Evolutionary conservation across 352 stramenopile genomes (phyloP), one percentile per base, ranked within the genome.

Genomic region (Globisporangium solare): DNA sequence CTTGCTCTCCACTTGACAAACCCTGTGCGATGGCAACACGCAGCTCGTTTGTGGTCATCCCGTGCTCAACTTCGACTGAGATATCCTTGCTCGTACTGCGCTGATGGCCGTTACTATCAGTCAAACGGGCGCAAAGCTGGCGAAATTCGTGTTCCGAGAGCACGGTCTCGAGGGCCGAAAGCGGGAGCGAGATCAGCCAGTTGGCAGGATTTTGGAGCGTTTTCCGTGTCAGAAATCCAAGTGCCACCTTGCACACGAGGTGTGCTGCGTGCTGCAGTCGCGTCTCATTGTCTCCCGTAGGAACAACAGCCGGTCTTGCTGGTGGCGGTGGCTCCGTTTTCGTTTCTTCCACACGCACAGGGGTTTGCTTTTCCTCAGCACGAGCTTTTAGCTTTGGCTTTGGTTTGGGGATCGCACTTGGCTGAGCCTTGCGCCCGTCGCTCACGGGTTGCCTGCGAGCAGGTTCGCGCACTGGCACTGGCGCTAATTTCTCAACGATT

Each of bases 21-120:
- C 51, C 59, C 17, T 70, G 60, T 17, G 83, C 78, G 31, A 92
- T 68, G 0, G 41, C 51, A 35, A 75, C 51, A 2, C 79, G 74
- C 14, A 92, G 61, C 37, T 75, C 66, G 18, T 87, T 86, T 27
- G 83, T 78, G 1, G 76, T 89, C 72, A 85, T 92, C 12, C 54
- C 39, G 35, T 61, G 58, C 20, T 77, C 70, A 8, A 88, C 71
- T 39, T 71, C 46, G 12, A 83, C 56, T 8, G 61, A 57, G 2
- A 92, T 41, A 5, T 73, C 45, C 17, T 12, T 27, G 24, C 20
- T 13, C 2, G 22, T 18, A 2, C 3, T 14, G 3, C 2, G 3
- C 6, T 69, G 32, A 12, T 62, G 32, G 15, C 68, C 48, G 3
- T 64, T 10, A 35, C 10, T 35, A 10, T 35, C 7, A 35, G 27